Base-by-base conservation (phyloP, 352 stramenopile genomes). In the Phytophthora constricta region DNA sequence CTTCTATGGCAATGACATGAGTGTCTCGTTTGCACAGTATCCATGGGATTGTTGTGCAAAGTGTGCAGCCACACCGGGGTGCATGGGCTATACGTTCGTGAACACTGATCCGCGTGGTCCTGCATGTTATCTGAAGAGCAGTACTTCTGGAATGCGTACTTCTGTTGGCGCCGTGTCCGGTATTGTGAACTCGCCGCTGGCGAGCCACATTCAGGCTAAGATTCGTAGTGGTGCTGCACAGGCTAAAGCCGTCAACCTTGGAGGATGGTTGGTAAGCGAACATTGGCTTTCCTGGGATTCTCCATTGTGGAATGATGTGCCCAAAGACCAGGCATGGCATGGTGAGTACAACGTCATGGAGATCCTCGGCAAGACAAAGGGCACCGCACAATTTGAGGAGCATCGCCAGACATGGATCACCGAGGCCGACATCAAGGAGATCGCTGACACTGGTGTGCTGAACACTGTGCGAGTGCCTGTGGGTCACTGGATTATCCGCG, bases 1-100 rank as follows among this genome's bases (percentile, higher is more conserved):
- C 25, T 50, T 53, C 47, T 66, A 57, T 19, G 28, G 53, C 28
- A 62, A 55, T 43, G 42, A 62, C 42, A 26, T 52, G 26, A 27
- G 28, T 10, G 48, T 58, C 27, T 33, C 46, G 0, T 69, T 64
- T 20, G 70, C 47, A 5, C 27, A 52, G 5, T 48, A 59, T 1
- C 70, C 70, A 3, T 52, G 27, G 14, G 62, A 48, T 16, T 79
- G 71, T 46, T 79, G 71, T 19, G 56, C 34, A 11, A 28, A 54
- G 41, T 79, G 71, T 43, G 13, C 54, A 0, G 10, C 16, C 5
- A 80, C 68, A 14, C 3, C 26, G 11, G 72, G 64, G 1, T 77
- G 72, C 48, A 47, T 62, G 22, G 68, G 52, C 1, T 77, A 80
- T 48, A 77, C 72, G 42, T 80, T 70, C 47, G 56, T 72, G 13